Evolutionary conservation across 129 eudicot genomes (phyloP).

Genomic region (Apium graveolens): DNA sequence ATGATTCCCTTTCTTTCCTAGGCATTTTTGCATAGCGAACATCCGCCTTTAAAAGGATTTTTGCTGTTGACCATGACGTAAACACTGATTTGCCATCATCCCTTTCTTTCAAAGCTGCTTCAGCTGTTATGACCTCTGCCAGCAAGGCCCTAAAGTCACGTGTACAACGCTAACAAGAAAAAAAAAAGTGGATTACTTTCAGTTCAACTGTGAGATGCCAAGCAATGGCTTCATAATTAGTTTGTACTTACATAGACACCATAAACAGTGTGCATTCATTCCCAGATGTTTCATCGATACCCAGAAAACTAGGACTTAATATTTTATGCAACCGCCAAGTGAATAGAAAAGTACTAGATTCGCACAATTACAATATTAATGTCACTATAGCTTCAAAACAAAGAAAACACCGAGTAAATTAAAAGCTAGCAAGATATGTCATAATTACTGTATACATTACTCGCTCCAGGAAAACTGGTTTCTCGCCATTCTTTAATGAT

Average conservation of each 20-base stretch:
- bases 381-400: background rate
- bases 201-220: background rate
- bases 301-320: background rate
- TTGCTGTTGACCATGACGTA: slow-evolving; percentile 93
- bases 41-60: slow-evolving; percentile 56
- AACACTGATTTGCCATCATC: slow-evolving; percentile 74
- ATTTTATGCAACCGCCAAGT: background rate
- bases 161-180: slow-evolving; percentile 49
- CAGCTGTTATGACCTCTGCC: slow-evolving; percentile 55
- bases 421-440: background rate
- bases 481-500: too few relatives aligned
- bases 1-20: slow-evolving; percentile 79
- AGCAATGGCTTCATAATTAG: background rate
- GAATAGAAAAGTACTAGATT: background rate
- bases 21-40: slow-evolving; percentile 69
- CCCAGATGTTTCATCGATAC: background rate
- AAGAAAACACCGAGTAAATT: background rate
- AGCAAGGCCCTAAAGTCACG: slow-evolving; percentile 58
- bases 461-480: background rate
- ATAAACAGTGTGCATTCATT: background rate
- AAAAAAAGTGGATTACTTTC: background rate
- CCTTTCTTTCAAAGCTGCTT: slow-evolving; percentile 56
- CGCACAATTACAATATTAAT: background rate
- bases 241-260: background rate
- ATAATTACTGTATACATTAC: background rate